Evolutionary conservation across 257 asterid species (phyloP).

Genomic region (Penstemon newberryi): DNA sequence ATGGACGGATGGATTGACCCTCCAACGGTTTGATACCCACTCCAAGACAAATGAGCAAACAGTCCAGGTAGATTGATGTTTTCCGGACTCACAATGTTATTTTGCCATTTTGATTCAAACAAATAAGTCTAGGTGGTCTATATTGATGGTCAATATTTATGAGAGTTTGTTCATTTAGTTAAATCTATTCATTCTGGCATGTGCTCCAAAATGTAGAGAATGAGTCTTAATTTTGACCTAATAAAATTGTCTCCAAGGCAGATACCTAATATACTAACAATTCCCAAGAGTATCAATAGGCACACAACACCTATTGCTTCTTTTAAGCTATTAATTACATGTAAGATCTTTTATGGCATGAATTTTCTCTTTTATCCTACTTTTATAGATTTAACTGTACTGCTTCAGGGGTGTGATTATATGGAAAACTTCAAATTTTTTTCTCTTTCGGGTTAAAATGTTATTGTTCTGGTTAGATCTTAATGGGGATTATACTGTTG

Average conservation of each 20-base stretch:
- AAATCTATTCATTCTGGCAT: background rate
- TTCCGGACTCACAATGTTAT: background rate
- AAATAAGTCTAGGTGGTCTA: background rate
- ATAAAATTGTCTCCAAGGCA: background rate
- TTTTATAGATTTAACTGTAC: background rate
- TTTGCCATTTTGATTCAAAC: background rate
- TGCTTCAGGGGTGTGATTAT: background rate
- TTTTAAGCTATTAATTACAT: too few relatives aligned
- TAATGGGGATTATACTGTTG: background rate
- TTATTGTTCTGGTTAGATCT: too few relatives aligned
- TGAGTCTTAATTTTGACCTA: background rate
- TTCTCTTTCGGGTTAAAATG: too few relatives aligned
- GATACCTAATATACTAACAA: too few relatives aligned
- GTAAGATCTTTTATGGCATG: background rate
- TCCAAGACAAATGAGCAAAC: slow-evolving; percentile 97
- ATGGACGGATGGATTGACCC: slow-evolving; percentile 92
- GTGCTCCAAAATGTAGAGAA: background rate
- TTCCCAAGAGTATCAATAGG: too few relatives aligned
- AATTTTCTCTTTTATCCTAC: background rate
- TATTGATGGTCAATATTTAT: background rate
- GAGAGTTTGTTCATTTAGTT: too few relatives aligned
- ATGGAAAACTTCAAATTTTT: too few relatives aligned
- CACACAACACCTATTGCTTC: too few relatives aligned
- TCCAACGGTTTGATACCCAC: slow-evolving; percentile 85
- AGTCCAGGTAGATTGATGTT: slow-evolving; percentile 55